Base-by-base conservation (phyloP, 73 alveolate genomes). In the Paramecium sonneborni region DNA sequence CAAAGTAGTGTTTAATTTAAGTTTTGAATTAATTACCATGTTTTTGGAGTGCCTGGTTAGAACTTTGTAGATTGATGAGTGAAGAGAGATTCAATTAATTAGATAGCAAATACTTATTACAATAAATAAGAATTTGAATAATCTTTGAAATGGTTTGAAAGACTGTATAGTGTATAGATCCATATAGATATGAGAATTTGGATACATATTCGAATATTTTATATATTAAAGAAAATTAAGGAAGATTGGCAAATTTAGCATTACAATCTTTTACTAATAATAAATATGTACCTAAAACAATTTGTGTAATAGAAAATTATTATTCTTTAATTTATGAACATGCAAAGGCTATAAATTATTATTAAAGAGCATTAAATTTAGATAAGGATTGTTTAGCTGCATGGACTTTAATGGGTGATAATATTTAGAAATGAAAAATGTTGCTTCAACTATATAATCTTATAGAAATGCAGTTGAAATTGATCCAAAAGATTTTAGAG, bases 371-470 rank as follows among this genome's bases (percentile, higher is more conserved):
- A 12, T 69, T 98, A 21, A 96, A 97, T 86, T 88, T 98, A 70
- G 99, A 97, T 90, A 94, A 95, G 67, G 95, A 97, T 38, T 98
- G 95, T 93, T 92, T 97, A 34, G 95, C 98, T 10, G 99, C 99
- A 26, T 98, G 99, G 98, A 98, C 99, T 10, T 92, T 98, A 76
- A 98, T 98, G 99, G 99, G 99, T 12, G 99, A 98, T 88, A 98
- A 94, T 98, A 95, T 95, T 92, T 98, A 85, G 99, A 98, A 95
- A 97, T 98, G 99, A 98, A 98, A 93, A 97, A 96, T 86, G 97
- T 98, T 23, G 92, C 99, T 18, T 98, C 99, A 1, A 99, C 99
- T n/a, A 98, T 98, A 26, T 99, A 96, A 67, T 95, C 99, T 32
- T 98, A 98, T 88, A 92, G 99, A 84, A 98, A 99, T 3, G 99